Conservation (phyloP, 2,329 filamentous ascomycete genomes). For the Verticillium albo-atrum region DNA sequence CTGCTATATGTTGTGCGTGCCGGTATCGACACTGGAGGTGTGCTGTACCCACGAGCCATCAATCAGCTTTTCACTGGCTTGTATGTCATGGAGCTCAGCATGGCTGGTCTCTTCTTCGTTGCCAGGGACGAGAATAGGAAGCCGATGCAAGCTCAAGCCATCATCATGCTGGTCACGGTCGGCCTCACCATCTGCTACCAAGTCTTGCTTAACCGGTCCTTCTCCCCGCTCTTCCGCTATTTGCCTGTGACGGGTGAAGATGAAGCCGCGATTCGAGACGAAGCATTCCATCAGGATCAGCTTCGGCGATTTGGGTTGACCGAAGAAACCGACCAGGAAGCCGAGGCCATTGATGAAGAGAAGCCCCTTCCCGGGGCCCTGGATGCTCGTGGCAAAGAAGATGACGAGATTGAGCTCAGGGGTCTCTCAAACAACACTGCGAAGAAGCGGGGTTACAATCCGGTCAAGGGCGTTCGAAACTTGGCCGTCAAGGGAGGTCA, state of each 20-base stretch:
- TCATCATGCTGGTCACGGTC: conserved; percentile 75
- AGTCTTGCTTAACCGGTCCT: conserved; percentile 73
- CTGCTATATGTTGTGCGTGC: conserved; percentile 94
- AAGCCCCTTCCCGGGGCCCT: conserved; percentile 40
- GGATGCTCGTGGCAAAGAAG: conserved; percentile 15
- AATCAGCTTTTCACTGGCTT: conserved; percentile 94
- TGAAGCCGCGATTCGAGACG: conserved; percentile 85
- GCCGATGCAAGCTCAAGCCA: conserved; percentile 57
- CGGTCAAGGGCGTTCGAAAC: conserved; percentile 41
- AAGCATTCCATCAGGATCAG: conserved; percentile 80
- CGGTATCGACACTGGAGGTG: conserved; percentile 82
- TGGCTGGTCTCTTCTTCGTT: conserved; percentile 86
- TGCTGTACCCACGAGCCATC: conserved; percentile 87
- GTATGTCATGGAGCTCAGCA: conserved; percentile 88
- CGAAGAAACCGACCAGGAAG: conserved; percentile 46
- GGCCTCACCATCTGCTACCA: conserved; percentile 75
- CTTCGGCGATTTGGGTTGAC: conserved; percentile 61
- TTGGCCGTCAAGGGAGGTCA: conserved; percentile 46
- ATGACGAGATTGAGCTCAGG: conserved; percentile 29
- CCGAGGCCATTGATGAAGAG: conserved; percentile 35
- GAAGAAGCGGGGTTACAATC: conserved; percentile 37
- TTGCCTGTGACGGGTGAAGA: conserved; percentile 94
- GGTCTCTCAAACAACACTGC: conserved; percentile 12
- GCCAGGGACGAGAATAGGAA: conserved; percentile 51
- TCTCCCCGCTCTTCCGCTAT: conserved; percentile 80